A percentile compares a stretch with the other conserved stretches of the same genome.
Conservation (phyloP, 1,284 basidiomycete genomes). For the Fomitopsis schrenkii region DNA sequence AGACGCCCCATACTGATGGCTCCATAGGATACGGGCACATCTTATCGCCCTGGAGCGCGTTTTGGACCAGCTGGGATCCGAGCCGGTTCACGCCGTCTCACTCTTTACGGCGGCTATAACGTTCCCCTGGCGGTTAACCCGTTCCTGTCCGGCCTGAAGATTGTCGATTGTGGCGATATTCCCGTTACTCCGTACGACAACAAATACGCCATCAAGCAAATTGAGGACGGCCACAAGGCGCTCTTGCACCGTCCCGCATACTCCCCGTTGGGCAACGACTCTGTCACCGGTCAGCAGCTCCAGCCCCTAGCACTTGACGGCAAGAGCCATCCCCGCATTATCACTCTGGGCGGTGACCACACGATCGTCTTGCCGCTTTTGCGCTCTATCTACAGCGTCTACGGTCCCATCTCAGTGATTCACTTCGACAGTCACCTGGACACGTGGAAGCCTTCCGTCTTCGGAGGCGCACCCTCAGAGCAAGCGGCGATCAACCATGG, state of each 20-base stretch:
- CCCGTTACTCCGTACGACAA: slow-evolving; percentile 66
- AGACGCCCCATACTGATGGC: neutral
- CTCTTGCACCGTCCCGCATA: slow-evolving; percentile 58
- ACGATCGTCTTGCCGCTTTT: slow-evolving; percentile 66
- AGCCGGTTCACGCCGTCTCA: slow-evolving; percentile 68
- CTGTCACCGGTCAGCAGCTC: slow-evolving; percentile 50
- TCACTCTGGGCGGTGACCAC: slow-evolving; percentile 78
- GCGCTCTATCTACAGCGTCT: slow-evolving; percentile 63
- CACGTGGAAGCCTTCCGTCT: slow-evolving; percentile 71
- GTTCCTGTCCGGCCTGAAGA: slow-evolving; percentile 53
- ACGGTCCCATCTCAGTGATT: slow-evolving; percentile 72
- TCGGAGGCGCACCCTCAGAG: slow-evolving; percentile 63
- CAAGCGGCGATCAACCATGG: slow-evolving; percentile 73
- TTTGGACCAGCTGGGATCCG: slow-evolving; percentile 79
- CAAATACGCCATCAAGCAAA: slow-evolving; percentile 66
- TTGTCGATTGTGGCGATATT: slow-evolving; percentile 73
- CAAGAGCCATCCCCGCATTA: slow-evolving; percentile 61
- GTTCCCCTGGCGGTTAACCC: slow-evolving; percentile 69
- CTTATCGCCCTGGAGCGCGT: slow-evolving; percentile 74
- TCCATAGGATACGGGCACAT: slow-evolving; percentile 64
- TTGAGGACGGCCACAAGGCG: slow-evolving; percentile 61
- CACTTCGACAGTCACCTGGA: slow-evolving; percentile 77
- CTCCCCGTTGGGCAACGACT: slow-evolving; percentile 57
- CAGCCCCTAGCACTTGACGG: slow-evolving; percentile 55
- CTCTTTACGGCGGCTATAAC: slow-evolving; percentile 72